Evolutionary conservation across 192 early-diverging fungal species (phyloP).

Genomic region (Coemansia guatemalensis): DNA sequence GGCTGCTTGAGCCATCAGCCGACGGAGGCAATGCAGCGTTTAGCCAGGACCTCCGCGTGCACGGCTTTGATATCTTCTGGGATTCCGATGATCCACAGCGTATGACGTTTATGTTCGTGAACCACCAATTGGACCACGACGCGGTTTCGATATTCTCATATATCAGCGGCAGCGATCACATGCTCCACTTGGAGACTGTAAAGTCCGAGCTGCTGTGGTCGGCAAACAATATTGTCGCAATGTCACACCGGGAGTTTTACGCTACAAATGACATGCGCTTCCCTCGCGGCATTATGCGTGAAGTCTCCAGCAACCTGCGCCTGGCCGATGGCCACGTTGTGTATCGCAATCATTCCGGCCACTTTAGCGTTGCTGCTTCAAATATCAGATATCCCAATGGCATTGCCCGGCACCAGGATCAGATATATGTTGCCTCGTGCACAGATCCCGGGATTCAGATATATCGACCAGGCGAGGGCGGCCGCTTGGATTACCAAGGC

Average conservation of each 20-base stretch:
- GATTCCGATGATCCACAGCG: conserved; percentile 38
- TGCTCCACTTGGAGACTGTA: conserved; percentile 58
- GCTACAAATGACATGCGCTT: conserved; percentile 60
- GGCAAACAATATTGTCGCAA: conserved; percentile 59
- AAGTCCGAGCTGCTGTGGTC: conserved; percentile 53
- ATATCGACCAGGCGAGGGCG: conserved; percentile 12
- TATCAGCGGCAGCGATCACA: conserved; percentile 34
- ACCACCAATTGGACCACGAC: conserved; percentile 54
- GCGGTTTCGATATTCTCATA: conserved; percentile 54
- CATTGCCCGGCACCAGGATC: conserved; percentile 34
- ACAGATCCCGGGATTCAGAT: conserved; percentile 38
- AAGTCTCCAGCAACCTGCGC: conserved; percentile 19
- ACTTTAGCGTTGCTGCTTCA: conserved; percentile 28
- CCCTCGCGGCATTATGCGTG: conserved; percentile 19
- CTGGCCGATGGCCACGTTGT: conserved; percentile 33
- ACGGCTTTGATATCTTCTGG: conserved; percentile 57
- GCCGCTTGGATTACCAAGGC: conserved; percentile 15
- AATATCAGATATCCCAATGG: conserved; percentile 45
- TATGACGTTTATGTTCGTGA: conserved; percentile 59
- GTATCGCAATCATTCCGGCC: conserved; percentile 30
- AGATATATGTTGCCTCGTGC: conserved; percentile 46
- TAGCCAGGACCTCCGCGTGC: conserved; percentile 48
- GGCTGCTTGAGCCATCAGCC: conserved; percentile 13
- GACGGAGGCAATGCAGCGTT: conserved; percentile 31
- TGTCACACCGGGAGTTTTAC: conserved; percentile 60